These are phyloP conservation scores for Orychophragmus violaceus DNA, from an alignment of 345 rosid species.

Conservation along the genomic window DNA sequence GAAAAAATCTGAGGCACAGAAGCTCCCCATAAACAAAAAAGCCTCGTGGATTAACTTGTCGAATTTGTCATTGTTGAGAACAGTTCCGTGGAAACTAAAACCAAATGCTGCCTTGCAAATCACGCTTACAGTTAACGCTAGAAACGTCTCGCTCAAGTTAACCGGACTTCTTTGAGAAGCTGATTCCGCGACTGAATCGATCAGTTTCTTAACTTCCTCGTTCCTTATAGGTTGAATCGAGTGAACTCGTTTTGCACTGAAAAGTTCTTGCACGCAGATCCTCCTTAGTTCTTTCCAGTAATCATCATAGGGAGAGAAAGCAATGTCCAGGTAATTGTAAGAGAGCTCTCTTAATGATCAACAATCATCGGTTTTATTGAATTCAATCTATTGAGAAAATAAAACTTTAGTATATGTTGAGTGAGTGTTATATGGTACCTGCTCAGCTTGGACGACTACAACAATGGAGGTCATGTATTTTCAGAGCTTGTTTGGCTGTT, in stretches of 20 bases:
- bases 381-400: not conserved
- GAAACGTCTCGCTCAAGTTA: not conserved
- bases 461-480: not conserved
- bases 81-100: not conserved
- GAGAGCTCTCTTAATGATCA: not conserved
- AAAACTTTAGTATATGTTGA: not conserved
- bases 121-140: not conserved
- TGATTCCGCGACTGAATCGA: not conserved
- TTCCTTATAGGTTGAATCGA: not conserved
- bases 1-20: conserved; percentile 34
- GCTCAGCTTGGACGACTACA: not conserved
- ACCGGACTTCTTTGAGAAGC: not conserved
- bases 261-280: not conserved
- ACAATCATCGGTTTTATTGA: not conserved
- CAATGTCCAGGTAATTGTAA: not conserved
- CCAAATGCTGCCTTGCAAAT: not conserved
- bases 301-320: not conserved
- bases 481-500: not conserved
- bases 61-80: not conserved
- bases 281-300: not conserved
- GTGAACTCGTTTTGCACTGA: not conserved
- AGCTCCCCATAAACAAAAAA: conserved; percentile 15
- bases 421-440: not conserved
- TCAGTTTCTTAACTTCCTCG: not conserved
- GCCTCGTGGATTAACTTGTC: not conserved